Conservation (phyloP, 2,329 filamentous ascomycete genomes). For the Teratosphaeria gauchensis region DNA sequence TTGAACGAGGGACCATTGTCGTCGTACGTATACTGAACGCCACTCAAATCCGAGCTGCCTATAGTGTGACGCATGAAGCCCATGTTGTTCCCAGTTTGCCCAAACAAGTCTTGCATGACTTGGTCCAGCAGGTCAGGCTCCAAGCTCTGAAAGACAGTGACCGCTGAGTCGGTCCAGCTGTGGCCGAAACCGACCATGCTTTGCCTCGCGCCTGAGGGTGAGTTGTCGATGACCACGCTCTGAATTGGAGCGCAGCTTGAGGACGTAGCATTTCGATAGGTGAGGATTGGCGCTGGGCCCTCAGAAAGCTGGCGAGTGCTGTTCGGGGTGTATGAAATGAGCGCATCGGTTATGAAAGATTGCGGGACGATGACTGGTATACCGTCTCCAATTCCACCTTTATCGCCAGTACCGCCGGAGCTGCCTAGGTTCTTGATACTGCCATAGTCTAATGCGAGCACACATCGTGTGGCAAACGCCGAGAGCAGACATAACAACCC, state of each 20-base stretch:
- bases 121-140: slow-evolving; percentile 20
- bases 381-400: slow-evolving; percentile 14
- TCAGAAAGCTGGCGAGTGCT: slow-evolving; percentile 14
- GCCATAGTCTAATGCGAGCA: not conserved
- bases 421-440: not conserved
- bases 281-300: slow-evolving; percentile 8
- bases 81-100: slow-evolving; percentile 27
- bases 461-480: not conserved
- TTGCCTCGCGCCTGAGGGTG: slow-evolving; percentile 11
- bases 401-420: slow-evolving; percentile 13
- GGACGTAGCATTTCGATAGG: slow-evolving; percentile 4
- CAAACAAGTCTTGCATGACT: slow-evolving; percentile 28
- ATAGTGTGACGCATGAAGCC: slow-evolving; percentile 33
- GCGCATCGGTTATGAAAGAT: slow-evolving; percentile 15
- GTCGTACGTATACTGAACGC: slow-evolving; percentile 29
- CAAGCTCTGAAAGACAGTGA: slow-evolving; percentile 26
- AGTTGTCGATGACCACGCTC: slow-evolving; percentile 10
- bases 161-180: slow-evolving; percentile 31
- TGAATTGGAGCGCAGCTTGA: slow-evolving; percentile 1
- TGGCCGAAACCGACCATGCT: slow-evolving; percentile 30
- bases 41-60: slow-evolving; percentile 28
- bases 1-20: slow-evolving; percentile 25
- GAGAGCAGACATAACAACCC: not conserved
- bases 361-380: slow-evolving; percentile 12
- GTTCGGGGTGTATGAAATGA: slow-evolving; percentile 11